Evolutionary conservation across 495 filamentous ascomycete genomes (phyloP).

Genomic region (Penicillium maclennaniae): DNA sequence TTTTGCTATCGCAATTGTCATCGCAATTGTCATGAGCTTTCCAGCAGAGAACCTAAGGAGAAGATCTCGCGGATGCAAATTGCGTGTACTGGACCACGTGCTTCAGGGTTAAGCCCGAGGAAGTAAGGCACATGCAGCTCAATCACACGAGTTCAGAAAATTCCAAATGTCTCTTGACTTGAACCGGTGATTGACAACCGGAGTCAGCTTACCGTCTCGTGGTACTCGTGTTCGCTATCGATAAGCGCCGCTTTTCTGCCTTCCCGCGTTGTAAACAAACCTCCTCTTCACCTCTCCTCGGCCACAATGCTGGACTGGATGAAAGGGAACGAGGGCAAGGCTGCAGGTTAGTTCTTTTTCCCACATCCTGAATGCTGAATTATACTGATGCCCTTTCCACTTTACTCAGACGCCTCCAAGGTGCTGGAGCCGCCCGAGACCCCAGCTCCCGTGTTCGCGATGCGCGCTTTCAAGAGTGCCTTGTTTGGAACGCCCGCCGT

Average conservation of each 20-base stretch:
- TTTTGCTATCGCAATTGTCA: no score
- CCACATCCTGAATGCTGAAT: not conserved
- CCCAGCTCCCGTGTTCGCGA: constrained; percentile 88
- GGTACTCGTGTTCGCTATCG: constrained; percentile 7
- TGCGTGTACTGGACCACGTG: not conserved
- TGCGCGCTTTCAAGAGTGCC: constrained; percentile 86
- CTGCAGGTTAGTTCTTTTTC: constrained; percentile 19
- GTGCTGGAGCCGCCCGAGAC: constrained; percentile 74
- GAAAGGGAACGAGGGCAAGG: constrained; percentile 43
- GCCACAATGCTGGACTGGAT: constrained; percentile 53
- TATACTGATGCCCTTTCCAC: not conserved
- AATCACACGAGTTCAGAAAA: not conserved
- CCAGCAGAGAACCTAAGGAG: no score
- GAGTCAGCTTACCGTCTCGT: not conserved
- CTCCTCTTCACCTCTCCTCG: not conserved
- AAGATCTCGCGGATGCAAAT: not conserved
- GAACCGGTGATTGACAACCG: not conserved
- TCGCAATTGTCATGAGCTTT: no score
- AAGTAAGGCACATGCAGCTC: not conserved
- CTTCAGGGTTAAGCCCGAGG: not conserved
- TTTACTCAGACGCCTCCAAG: constrained; percentile 33
- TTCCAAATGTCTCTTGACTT: not conserved
- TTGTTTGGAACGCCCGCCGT: constrained; percentile 81
- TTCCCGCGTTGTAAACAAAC: constrained; percentile 24
- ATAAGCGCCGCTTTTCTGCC: constrained; percentile 22